These are phyloP conservation scores for Dipodascus albidus DNA, from an alignment of 805 yeast species.

Conservation along the genomic window DNA sequence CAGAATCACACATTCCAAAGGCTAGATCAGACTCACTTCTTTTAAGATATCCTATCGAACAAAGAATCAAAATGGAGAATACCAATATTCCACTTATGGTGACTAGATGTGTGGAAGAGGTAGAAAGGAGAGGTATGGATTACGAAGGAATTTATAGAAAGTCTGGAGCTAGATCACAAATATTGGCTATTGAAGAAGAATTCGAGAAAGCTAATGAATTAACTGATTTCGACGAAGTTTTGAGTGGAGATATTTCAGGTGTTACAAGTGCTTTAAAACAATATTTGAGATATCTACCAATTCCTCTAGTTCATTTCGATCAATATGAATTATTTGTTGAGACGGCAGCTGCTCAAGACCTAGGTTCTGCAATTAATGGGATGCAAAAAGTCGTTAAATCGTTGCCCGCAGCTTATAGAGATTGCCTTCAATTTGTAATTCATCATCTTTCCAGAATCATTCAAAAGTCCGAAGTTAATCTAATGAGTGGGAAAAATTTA, in stretches of 20 bases:
- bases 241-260: slow-evolving; percentile 69
- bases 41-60: slow-evolving; percentile 46
- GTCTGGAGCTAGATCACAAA: slow-evolving; percentile 69
- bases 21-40: slow-evolving; percentile 18
- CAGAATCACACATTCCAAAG: not conserved
- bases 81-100: slow-evolving; percentile 59
- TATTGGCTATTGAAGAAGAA: slow-evolving; percentile 33
- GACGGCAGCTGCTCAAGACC: slow-evolving; percentile 30
- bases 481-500: slow-evolving; percentile 75
- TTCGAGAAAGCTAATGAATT: slow-evolving; percentile 28
- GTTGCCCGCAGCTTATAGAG: slow-evolving; percentile 60
- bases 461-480: slow-evolving; percentile 40
- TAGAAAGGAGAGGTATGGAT: slow-evolving; percentile 65
- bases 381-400: slow-evolving; percentile 35
- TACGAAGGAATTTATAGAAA: slow-evolving; percentile 85
- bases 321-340: slow-evolving; percentile 56
- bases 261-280: slow-evolving; percentile 80
- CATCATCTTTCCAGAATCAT: slow-evolving; percentile 57
- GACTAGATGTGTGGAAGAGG: slow-evolving; percentile 58
- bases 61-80: slow-evolving; percentile 51
- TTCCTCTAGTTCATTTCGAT: slow-evolving; percentile 67
- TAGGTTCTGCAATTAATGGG: slow-evolving; percentile 28
- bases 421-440: slow-evolving; percentile 43
- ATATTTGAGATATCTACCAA: slow-evolving; percentile 72
- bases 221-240: slow-evolving; percentile 24